Conservation (phyloP, 164 flowering plant genomes). For the Magnolia officinalis region DNA sequence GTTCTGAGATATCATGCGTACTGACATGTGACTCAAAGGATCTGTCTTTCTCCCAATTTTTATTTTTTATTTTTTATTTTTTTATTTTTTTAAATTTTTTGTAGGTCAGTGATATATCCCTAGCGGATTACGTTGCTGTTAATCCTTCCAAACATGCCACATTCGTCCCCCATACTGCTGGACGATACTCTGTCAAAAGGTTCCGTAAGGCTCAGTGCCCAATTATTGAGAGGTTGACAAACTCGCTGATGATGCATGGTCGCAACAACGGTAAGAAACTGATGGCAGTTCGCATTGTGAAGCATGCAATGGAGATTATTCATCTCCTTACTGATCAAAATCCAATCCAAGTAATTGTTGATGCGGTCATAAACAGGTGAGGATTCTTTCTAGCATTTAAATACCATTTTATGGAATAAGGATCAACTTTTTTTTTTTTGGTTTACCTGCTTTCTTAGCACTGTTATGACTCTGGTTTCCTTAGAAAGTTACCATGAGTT, state of each 20-base stretch:
- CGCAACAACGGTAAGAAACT: constrained; percentile 37
- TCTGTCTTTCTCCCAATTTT: not conserved
- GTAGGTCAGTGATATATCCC: constrained; percentile 28
- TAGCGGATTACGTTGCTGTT: constrained; percentile 25
- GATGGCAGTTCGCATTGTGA: constrained; percentile 36
- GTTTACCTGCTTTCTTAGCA: too few relatives aligned
- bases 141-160: constrained; percentile 27
- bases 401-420: not conserved
- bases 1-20: too few relatives aligned
- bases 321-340: constrained; percentile 32
- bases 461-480: too few relatives aligned
- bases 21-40: not conserved
- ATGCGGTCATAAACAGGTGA: constrained; percentile 37
- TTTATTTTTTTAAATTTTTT: not conserved
- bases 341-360: constrained; percentile 36
- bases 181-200: constrained; percentile 29
- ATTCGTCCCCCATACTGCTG: constrained; percentile 32
- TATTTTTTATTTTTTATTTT: too few relatives aligned
- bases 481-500: too few relatives aligned
- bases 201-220: constrained; percentile 38
- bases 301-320: constrained; percentile 38
- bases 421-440: not conserved
- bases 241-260: constrained; percentile 40
- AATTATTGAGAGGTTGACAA: constrained; percentile 36
- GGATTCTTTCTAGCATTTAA: not conserved